Conservation (phyloP, 2,329 filamentous ascomycete genomes). For the Penicillium decumbens region DNA sequence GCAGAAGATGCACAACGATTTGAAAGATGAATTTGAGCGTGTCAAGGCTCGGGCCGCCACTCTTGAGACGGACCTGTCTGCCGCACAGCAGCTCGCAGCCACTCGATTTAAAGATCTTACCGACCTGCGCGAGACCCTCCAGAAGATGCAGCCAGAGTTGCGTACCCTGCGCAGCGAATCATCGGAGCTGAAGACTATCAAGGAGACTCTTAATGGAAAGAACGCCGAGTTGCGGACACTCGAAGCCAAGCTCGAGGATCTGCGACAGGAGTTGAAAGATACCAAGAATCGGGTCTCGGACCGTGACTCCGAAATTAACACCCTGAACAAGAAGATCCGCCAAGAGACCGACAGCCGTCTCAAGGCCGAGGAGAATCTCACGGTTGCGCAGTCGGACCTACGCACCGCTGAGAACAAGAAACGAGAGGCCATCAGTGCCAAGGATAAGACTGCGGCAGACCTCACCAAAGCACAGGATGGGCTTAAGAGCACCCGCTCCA, state of each 20-base stretch:
- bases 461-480: conserved; percentile 70
- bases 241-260: conserved; percentile 76
- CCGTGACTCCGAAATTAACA: conserved; percentile 72
- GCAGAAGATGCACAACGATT: conserved; percentile 49
- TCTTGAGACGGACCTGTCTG: conserved; percentile 76
- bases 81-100: conserved; percentile 80
- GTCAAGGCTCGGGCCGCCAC: conserved; percentile 65
- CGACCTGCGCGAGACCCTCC: conserved; percentile 71
- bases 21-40: conserved; percentile 64
- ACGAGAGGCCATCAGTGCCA: conserved; percentile 67
- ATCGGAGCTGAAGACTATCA: conserved; percentile 65
- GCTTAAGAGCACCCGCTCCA: conserved; percentile 51
- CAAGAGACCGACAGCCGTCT: conserved; percentile 67
- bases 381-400: conserved; percentile 69
- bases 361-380: conserved; percentile 73
- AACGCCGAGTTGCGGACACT: conserved; percentile 65
- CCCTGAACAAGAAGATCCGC: conserved; percentile 70
- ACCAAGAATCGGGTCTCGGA: conserved; percentile 67
- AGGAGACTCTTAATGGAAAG: conserved; percentile 66
- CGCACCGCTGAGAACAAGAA: conserved; percentile 74
- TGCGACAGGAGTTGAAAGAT: conserved; percentile 67
- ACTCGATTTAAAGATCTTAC: conserved; percentile 82
- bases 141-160: conserved; percentile 82
- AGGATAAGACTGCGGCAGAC: conserved; percentile 67
- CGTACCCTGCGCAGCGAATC: conserved; percentile 73